phyloP scores from a whole-genome alignment of 768 basidiomycete species.

The Rhodosporidiobolus odoratus region DNA sequence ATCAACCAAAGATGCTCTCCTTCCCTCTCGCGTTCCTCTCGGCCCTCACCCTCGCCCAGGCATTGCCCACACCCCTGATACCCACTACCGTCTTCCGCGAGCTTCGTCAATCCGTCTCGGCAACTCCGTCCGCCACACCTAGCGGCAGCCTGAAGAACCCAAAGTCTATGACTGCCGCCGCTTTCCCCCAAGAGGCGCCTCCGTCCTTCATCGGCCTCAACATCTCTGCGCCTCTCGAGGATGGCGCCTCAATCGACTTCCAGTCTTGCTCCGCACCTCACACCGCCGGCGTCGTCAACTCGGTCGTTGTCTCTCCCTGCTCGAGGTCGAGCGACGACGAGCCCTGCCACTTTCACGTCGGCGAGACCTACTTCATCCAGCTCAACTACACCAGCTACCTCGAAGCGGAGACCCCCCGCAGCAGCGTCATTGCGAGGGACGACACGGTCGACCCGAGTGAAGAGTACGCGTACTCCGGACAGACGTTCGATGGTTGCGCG shows the following conservation, averaged over 20 bases:
- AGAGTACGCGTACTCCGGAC: slow-evolving; percentile 6
- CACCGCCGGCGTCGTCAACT: slow-evolving; percentile 17
- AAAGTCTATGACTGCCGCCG: background rate
- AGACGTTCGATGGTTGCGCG: slow-evolving; percentile 8
- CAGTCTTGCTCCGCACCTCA: background rate
- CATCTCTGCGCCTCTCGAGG: background rate
- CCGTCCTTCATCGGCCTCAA: background rate
- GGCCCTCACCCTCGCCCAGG: background rate
- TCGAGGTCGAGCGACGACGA: slow-evolving; percentile 1
- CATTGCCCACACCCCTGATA: background rate
- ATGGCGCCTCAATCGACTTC: background rate
- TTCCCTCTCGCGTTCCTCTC: background rate
- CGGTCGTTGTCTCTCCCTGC: slow-evolving; percentile 5
- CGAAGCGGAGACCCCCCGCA: background rate
- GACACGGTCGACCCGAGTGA: slow-evolving; percentile 3
- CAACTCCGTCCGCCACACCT: too few species aligned
- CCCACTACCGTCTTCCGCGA: background rate
- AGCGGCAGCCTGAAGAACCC: background rate
- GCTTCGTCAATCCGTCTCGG: background rate
- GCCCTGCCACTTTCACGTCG: slow-evolving; percentile 18
- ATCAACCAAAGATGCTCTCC: background rate
- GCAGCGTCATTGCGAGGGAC: slow-evolving; percentile 14
- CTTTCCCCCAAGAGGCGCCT: background rate
- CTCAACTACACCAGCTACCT: slow-evolving; percentile 18
- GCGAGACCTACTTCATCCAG: slow-evolving; percentile 19